Evolutionary conservation across 73 alveolate species (phyloP), one percentile per base, ranked within the genome.

Genomic region (Breviolum minutum): DNA sequence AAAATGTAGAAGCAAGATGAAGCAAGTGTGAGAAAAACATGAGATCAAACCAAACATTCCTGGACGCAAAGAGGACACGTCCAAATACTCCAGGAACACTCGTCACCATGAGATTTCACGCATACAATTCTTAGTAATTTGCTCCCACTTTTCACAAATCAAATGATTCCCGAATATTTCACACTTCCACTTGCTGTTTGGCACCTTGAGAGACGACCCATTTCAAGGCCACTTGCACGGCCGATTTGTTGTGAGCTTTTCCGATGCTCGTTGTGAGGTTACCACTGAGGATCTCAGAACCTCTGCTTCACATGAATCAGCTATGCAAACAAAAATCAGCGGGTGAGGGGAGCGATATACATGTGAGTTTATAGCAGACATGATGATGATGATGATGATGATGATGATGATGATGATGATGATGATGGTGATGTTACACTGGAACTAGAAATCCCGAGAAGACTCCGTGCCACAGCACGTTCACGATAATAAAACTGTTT

Each of bases 131-230:
- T 40, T 40, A 40, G 54, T 40, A 40, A n/a, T n/a, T n/a, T n/a
- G 54, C 54, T 40, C 54, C 54, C 54, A 40, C 54, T 40, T 3
- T 40, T 40, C 54, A 40, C 54, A 40, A 40, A 40, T 3, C 54
- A 40, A 40, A 40, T 40, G 54, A 40, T 40, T 40, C 54, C 54
- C 0, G 54, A 40, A 40, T 40, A 40, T 40, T 40, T 40, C 54
- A 40, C 54, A 40, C 54, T 40, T 40, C 54, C 62, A 40, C 32
- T 71, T n/a, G 29, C 81, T 71, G 63, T 79, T 9, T 20, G 68
- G 84, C 60, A 62, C 96, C 87, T 89, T 89, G 96, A 61, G 96
- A 89, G 71, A 89, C 86, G 24, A 89, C 96, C 96, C 96, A 89
- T 85, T 89, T 89, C 84, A 89, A 48, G 48, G 96, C 96, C 86